A percentile compares a stretch with the other conserved stretches of the same genome.
These are phyloP conservation scores for Chlorella sp. DNA, from an alignment of 139 green algal species.

Conservation along the genomic window DNA sequence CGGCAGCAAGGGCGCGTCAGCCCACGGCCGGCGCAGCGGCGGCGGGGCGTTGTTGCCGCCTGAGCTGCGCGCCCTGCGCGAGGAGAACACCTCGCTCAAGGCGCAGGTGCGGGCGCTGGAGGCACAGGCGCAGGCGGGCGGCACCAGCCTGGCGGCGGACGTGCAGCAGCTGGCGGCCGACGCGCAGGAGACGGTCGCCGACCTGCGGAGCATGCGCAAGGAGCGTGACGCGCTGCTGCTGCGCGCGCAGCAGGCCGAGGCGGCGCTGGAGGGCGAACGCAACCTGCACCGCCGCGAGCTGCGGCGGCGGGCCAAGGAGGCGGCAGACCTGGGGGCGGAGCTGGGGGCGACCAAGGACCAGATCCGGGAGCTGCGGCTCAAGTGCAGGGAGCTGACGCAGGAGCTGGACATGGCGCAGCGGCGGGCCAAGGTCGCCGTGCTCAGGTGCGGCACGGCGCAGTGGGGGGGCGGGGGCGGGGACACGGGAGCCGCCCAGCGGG, in stretches of 20 bases:
- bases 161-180: slow-evolving; percentile 48
- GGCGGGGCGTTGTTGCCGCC: background rate
- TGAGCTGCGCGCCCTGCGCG: slow-evolving; percentile 58
- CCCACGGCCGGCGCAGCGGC: slow-evolving; percentile 1
- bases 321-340: slow-evolving; percentile 20
- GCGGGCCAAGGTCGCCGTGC: slow-evolving; percentile 10
- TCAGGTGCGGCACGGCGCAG: slow-evolving; percentile 15
- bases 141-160: slow-evolving; percentile 3
- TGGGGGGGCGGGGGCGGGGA: background rate
- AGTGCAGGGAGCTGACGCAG: slow-evolving; percentile 51
- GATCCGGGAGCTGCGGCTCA: slow-evolving; percentile 49
- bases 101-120: slow-evolving; percentile 35
- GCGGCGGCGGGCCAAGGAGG: slow-evolving; percentile 57
- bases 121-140: background rate
- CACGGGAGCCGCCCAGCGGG: background rate
- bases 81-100: slow-evolving; percentile 64
- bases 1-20: background rate
- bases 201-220: slow-evolving; percentile 62
- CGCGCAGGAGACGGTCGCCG: slow-evolving; percentile 45
- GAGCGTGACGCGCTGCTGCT: slow-evolving; percentile 67
- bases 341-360: slow-evolving; percentile 49
- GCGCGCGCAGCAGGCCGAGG: slow-evolving; percentile 55
- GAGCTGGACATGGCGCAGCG: slow-evolving; percentile 53
- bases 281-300: slow-evolving; percentile 69
- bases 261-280: slow-evolving; percentile 65